phyloP scores from a whole-genome alignment of 2,329 filamentous ascomycete species.

The Diplodia mutila region DNA sequence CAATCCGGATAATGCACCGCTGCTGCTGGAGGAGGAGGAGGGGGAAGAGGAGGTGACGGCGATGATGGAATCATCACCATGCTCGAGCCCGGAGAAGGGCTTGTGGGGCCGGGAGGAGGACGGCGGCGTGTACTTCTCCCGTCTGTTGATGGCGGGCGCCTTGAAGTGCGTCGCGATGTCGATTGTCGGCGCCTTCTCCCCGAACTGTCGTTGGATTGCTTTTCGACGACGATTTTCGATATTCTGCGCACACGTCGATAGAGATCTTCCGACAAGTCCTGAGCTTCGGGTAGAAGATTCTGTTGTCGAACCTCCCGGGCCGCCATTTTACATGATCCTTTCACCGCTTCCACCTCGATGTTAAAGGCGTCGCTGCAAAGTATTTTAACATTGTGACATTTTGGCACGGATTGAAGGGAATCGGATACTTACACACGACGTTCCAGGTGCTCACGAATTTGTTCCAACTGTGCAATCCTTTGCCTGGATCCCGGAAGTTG shows the following conservation, averaged over 20 bases:
- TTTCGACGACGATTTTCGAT: neutral
- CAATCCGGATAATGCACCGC: neutral
- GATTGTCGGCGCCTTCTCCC: neutral
- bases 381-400: neutral
- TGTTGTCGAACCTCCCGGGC: neutral
- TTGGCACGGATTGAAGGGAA: neutral
- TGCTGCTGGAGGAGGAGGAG: neutral
- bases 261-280: neutral
- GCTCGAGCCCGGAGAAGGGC: neutral
- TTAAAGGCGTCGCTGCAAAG: neutral
- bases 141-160: neutral
- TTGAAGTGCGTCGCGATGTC: neutral
- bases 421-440: neutral
- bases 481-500: neutral
- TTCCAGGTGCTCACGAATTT: neutral
- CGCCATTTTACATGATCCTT: neutral
- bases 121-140: neutral
- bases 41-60: too few relatives aligned
- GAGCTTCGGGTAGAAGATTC: neutral
- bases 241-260: neutral
- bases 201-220: neutral
- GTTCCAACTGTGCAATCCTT: neutral
- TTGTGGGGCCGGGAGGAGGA: neutral
- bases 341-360: neutral
- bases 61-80: neutral